phyloP scores from a whole-genome alignment of 2,329 filamentous ascomycete genomes.

The Monosporascus sp. region DNA sequence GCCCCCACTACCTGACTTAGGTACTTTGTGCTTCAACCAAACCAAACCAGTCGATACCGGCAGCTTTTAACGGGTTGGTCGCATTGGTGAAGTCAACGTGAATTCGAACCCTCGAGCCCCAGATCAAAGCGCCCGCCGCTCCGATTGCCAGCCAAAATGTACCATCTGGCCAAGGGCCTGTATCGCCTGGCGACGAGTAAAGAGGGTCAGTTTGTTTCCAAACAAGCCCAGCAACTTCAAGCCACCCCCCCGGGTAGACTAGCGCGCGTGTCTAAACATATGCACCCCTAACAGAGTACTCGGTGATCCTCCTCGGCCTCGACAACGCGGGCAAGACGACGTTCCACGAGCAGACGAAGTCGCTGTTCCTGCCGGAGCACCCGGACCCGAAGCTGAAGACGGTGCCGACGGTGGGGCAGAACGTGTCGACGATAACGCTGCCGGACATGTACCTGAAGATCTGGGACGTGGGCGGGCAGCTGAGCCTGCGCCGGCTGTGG shows the following conservation, averaged over 20 bases:
- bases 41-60: no score
- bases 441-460: conserved; percentile 97
- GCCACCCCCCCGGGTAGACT: not conserved
- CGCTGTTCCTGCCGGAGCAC: conserved; percentile 65
- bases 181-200: conserved; percentile 96
- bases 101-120: not conserved
- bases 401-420: conserved; percentile 94
- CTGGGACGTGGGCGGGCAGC: conserved; percentile 96
- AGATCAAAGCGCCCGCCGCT: not conserved
- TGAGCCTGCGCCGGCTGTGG: conserved; percentile 84
- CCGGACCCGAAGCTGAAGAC: conserved; percentile 71
- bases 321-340: conserved; percentile 99
- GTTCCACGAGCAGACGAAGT: conserved; percentile 93
- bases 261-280: not conserved
- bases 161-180: conserved; percentile 90
- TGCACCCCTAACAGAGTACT: conserved; percentile 65
- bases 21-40: not conserved
- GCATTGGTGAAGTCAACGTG: not conserved
- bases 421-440: conserved; percentile 85
- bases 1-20: not conserved
- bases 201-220: conserved; percentile 58
- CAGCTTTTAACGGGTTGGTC: no score
- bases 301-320: conserved; percentile 90
- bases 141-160: conserved; percentile 53
- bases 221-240: not conserved